A percentile compares a stretch with the other conserved stretches of the same genome.
Conservation (phyloP, 306 rosid species). For the Oemleria cerasiformis region DNA sequence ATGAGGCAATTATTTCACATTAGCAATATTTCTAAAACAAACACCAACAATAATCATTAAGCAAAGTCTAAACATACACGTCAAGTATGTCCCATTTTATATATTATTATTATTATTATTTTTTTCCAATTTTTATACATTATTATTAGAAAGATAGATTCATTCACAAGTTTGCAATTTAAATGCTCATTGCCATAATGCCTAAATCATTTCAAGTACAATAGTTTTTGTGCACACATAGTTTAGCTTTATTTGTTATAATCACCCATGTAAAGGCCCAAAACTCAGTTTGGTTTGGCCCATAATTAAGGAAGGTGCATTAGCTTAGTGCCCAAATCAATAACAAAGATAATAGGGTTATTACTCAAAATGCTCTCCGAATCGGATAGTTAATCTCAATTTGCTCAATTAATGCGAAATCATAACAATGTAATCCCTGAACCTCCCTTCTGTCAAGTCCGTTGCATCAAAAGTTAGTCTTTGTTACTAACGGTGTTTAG, state of each 20-base stretch:
- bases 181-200: not conserved
- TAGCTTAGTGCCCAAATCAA: too few relatives aligned
- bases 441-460: too few relatives aligned
- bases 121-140: not conserved
- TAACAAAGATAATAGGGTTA: too few relatives aligned
- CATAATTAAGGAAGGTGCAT: not conserved
- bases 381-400: too few relatives aligned
- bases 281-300: not conserved
- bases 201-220: not conserved
- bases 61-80: slow-evolving; percentile 23
- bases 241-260: too few relatives aligned
- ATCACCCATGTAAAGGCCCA: too few relatives aligned
- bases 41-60: slow-evolving; percentile 10
- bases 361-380: too few relatives aligned
- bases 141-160: slow-evolving; percentile 4
- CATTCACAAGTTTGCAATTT: not conserved
- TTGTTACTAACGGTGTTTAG: too few relatives aligned
- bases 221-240: not conserved
- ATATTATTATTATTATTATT: not conserved
- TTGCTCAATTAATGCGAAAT: too few relatives aligned
- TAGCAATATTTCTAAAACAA: not conserved
- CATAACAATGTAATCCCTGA: too few relatives aligned
- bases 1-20: not conserved
- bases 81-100: slow-evolving; percentile 19
- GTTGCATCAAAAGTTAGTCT: too few relatives aligned